Evolutionary conservation across 352 stramenopile genomes (phyloP).

Genomic region (Pilasporangium apinafurcum): DNA sequence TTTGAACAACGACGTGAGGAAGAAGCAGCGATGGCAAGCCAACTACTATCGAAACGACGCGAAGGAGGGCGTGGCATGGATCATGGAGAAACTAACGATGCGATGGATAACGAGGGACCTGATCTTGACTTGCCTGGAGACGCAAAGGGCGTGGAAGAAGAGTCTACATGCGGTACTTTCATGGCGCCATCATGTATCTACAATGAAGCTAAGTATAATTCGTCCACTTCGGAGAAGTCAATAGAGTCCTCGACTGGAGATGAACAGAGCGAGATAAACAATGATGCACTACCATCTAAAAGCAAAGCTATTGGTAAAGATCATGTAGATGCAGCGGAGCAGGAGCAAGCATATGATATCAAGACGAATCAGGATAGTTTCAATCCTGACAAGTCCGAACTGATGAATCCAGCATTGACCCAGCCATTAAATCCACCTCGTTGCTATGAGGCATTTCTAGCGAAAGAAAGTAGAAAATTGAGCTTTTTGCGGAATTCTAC

Average conservation of each 20-base stretch:
- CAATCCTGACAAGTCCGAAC: too few relatives aligned
- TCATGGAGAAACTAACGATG: too few relatives aligned
- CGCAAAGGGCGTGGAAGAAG: background rate
- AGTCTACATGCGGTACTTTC: background rate
- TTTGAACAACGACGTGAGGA: constrained; percentile 53
- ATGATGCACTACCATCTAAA: background rate
- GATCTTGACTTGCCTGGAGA: background rate
- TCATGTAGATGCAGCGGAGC: too few relatives aligned
- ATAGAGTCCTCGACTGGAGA: too few relatives aligned
- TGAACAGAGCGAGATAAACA: background rate
- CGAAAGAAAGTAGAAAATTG: background rate
- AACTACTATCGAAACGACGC: constrained; percentile 18
- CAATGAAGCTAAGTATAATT: too few relatives aligned
- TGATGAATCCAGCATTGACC: too few relatives aligned
- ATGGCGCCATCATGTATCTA: too few relatives aligned
- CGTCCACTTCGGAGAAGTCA: too few relatives aligned
- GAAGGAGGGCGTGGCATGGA: background rate
- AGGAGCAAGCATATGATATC: background rate
- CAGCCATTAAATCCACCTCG: constrained; percentile 4
- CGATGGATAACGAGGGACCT: too few relatives aligned
- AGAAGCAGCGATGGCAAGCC: constrained; percentile 17
- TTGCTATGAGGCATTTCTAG: constrained; percentile 13
- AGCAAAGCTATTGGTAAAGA: too few relatives aligned
- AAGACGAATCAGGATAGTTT: too few relatives aligned
- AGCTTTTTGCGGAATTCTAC: background rate